These are phyloP conservation scores for Geotrichum bryndzae DNA, from an alignment of 1,139 yeast species.

Conservation along the genomic window DNA sequence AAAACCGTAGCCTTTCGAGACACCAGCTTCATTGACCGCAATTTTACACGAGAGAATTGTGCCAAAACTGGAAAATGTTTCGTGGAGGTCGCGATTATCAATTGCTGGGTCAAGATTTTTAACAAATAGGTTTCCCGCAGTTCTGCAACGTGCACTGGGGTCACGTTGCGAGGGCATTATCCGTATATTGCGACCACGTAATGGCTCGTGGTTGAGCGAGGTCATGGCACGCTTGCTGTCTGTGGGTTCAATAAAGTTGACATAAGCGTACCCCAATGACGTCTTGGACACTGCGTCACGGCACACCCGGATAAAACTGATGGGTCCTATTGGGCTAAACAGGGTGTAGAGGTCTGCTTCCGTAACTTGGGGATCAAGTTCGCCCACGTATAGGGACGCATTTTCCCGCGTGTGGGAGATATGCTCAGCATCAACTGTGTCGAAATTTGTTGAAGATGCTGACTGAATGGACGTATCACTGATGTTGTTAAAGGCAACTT, in stretches of 20 bases:
- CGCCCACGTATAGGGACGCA: conserved; percentile 95
- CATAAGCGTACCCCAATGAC: conserved; percentile 96
- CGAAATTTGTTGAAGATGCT: conserved; percentile 24
- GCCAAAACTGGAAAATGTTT: conserved; percentile 95
- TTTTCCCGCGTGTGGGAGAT: conserved; percentile 42
- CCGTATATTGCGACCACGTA: conserved; percentile 96
- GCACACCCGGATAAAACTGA: conserved; percentile 94
- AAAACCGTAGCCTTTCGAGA: conserved; percentile 93
- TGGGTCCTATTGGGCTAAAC: conserved; percentile 92
- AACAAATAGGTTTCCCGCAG: conserved; percentile 94
- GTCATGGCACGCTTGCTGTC: conserved; percentile 95
- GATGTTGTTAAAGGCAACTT: background rate
- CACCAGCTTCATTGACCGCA: conserved; percentile 88
- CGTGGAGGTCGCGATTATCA: conserved; percentile 97
- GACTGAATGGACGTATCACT: conserved; percentile 16
- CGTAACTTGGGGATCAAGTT: conserved; percentile 83
- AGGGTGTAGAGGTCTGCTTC: conserved; percentile 93
- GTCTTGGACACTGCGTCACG: conserved; percentile 97
- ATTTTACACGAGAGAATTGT: conserved; percentile 93
- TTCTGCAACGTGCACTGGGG: conserved; percentile 90
- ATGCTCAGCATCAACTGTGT: conserved; percentile 31
- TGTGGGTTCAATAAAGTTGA: conserved; percentile 81
- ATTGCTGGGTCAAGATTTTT: conserved; percentile 97
- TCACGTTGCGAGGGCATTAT: conserved; percentile 99
- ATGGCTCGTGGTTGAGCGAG: conserved; percentile 85